Evolutionary conservation across 2,329 filamentous ascomycete genomes (phyloP).

Genomic region (Periglandula ipomoeae): DNA sequence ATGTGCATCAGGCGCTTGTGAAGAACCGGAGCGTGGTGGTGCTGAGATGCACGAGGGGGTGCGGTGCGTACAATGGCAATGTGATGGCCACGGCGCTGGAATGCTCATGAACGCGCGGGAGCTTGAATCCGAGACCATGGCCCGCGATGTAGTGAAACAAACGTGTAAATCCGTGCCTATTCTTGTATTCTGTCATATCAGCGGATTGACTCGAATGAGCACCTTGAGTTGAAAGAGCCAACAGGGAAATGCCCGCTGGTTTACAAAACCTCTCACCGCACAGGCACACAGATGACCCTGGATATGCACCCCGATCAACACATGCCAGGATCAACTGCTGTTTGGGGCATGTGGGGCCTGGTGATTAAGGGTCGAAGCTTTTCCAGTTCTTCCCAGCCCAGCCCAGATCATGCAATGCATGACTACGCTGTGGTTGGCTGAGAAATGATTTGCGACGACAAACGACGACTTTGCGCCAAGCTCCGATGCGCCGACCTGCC

Average conservation of each 20-base stretch:
- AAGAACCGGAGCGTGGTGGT: not conserved
- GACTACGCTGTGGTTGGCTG: no score
- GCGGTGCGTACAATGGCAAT: not conserved
- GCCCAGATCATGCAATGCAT: not conserved
- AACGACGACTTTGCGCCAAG: no score
- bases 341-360: slow-evolving; percentile 2
- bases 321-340: not conserved
- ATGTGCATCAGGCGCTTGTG: not conserved
- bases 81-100: not conserved
- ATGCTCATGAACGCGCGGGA: not conserved
- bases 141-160: no score
- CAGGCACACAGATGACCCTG: no score
- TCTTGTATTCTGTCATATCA: not conserved
- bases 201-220: no score
- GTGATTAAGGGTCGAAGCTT: no score
- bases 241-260: no score
- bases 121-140: not conserved
- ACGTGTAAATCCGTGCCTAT: not conserved
- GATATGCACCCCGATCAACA: not conserved
- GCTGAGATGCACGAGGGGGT: not conserved
- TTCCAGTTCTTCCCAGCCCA: no score
- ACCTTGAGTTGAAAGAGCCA: no score
- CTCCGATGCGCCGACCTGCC: not conserved
- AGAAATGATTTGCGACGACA: no score
- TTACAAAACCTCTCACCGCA: no score